Evolutionary conservation across 192 early-diverging fungal species (phyloP).

Genomic region (Backusella morwellensis): DNA sequence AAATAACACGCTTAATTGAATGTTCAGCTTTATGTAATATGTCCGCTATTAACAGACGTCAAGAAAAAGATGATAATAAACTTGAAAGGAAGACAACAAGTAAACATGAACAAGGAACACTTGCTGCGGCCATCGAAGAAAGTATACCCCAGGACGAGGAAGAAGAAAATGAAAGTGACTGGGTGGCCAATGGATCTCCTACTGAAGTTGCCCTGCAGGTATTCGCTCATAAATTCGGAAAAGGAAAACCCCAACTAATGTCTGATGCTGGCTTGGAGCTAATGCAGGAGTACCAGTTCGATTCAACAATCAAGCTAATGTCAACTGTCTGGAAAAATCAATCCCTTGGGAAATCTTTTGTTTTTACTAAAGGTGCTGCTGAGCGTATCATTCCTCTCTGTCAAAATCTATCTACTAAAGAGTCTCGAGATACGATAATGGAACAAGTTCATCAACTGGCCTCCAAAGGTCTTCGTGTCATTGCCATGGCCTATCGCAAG

Average conservation of each 20-base stretch:
- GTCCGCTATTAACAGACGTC: constrained; percentile 53
- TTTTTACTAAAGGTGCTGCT: constrained; percentile 89
- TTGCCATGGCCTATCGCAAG: constrained; percentile 74
- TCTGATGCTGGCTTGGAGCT: constrained; percentile 41
- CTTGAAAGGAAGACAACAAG: neutral
- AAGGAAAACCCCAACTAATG: constrained; percentile 67
- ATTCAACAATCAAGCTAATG: constrained; percentile 87
- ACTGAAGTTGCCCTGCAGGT: constrained; percentile 93
- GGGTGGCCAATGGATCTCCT: constrained; percentile 85
- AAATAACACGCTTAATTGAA: constrained; percentile 41
- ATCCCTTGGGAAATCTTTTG: constrained; percentile 14
- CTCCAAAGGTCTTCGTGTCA: constrained; percentile 76
- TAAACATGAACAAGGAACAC: neutral
- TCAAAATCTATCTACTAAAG: constrained; percentile 40
- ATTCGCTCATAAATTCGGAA: constrained; percentile 75
- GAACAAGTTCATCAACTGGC: constrained; percentile 69
- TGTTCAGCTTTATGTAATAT: constrained; percentile 85
- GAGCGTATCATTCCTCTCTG: constrained; percentile 81
- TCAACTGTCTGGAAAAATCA: constrained; percentile 62
- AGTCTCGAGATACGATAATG: constrained; percentile 38
- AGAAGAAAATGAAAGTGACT: constrained; percentile 42
- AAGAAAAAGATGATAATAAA: neutral
- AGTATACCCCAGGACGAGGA: neutral
- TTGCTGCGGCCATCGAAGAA: neutral
- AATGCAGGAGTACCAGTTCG: constrained; percentile 65